These are phyloP conservation scores for Murraya koenigii DNA, from an alignment of 345 rosid species.

Conservation along the genomic window DNA sequence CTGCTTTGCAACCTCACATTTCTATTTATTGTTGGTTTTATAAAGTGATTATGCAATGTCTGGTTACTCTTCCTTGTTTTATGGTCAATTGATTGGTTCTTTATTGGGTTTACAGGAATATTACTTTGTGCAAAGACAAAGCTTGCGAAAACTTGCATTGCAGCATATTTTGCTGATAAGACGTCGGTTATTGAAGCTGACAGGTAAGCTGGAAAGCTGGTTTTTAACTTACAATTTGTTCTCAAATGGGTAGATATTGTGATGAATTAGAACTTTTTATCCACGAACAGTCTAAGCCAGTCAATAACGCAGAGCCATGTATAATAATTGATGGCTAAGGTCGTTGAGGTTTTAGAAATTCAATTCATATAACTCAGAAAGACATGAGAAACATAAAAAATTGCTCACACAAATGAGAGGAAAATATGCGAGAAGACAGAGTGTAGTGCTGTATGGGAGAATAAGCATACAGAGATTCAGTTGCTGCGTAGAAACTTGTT, in stretches of 20 bases:
- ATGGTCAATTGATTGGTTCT: constrained; percentile 6
- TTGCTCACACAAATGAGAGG: not conserved
- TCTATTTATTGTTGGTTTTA: not conserved
- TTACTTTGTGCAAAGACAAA: constrained; percentile 91
- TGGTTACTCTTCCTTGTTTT: not conserved
- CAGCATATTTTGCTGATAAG: constrained; percentile 81
- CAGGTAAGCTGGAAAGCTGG: constrained; percentile 36
- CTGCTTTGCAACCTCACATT: not conserved
- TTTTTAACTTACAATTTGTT: not conserved
- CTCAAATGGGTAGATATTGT: not conserved
- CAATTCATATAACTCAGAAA: not conserved
- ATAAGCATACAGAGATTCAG: not conserved
- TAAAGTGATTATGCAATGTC: not conserved
- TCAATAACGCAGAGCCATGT: not conserved
- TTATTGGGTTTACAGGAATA: constrained; percentile 49
- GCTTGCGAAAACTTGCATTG: constrained; percentile 68
- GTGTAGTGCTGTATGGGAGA: not conserved
- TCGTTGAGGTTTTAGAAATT: not conserved
- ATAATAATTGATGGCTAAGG: not conserved
- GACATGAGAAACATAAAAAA: not conserved
- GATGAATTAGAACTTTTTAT: not conserved
- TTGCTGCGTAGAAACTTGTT: not conserved
- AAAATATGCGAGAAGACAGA: not conserved
- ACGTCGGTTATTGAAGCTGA: constrained; percentile 52
- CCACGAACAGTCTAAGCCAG: not conserved